Percentiles rank a stretch among this genome's conserved stretches.
Conservation (phyloP, 116 monocot species). For the Cymodocea nodosa region DNA sequence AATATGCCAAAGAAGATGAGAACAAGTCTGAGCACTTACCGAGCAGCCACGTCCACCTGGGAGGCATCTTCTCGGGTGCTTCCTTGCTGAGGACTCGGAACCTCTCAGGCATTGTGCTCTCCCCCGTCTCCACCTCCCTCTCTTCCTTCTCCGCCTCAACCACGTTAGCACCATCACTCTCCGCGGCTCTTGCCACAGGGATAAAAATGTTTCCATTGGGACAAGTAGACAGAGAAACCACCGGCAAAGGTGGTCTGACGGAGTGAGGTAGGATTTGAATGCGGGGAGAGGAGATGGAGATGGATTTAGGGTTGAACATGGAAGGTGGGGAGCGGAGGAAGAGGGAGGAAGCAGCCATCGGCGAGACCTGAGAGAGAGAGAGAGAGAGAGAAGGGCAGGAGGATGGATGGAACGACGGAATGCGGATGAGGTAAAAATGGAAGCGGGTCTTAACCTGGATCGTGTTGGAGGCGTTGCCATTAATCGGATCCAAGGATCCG, state of each 20-base stretch:
- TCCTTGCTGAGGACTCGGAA: slow-evolving; percentile 52
- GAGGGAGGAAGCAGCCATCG: slow-evolving; percentile 10
- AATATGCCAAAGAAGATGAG: too few species aligned
- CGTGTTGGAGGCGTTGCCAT: too few species aligned
- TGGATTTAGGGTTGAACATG: slow-evolving; percentile 1
- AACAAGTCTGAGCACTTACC: slow-evolving; percentile 34
- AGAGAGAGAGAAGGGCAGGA: too few species aligned
- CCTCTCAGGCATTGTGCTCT: slow-evolving; percentile 71
- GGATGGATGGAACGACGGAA: too few species aligned
- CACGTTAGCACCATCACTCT: slow-evolving; percentile 11
- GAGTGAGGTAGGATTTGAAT: background rate
- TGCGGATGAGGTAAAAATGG: background rate
- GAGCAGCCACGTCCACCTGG: slow-evolving; percentile 60
- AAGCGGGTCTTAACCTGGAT: too few species aligned
- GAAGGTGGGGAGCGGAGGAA: slow-evolving; percentile 7
- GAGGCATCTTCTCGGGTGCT: slow-evolving; percentile 36
- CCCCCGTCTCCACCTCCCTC: slow-evolving; percentile 21
- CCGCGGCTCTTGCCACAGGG: background rate
- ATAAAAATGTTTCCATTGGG: background rate
- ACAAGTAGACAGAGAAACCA: background rate
- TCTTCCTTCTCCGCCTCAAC: slow-evolving; percentile 8
- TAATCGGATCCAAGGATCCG: too few species aligned
- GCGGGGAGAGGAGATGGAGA: background rate
- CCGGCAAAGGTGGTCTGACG: background rate
- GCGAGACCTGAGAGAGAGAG: too few species aligned